Percentiles rank a stretch among this genome's conserved stretches.
Conservation (phyloP, 2,329 filamentous ascomycete genomes). For the Neobulgaria alba region DNA sequence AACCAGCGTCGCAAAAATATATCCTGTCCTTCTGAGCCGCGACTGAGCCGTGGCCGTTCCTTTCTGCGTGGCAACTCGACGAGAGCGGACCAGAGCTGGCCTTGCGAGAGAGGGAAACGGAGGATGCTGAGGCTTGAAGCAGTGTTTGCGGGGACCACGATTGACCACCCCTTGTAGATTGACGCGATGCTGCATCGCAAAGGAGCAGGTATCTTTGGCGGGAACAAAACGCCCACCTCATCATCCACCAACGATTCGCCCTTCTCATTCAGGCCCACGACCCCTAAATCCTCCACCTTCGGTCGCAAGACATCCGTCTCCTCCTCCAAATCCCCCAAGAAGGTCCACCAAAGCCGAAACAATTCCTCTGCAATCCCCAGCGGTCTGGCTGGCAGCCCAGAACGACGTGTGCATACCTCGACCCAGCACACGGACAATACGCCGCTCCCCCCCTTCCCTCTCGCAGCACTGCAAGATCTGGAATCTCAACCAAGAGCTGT, state of each 20-base stretch:
- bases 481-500: constrained; percentile 11
- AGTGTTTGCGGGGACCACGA: too few species aligned
- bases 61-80: too few species aligned
- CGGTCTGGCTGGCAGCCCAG: constrained; percentile 8
- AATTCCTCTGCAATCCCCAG: constrained; percentile 31
- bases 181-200: too few species aligned
- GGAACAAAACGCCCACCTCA: constrained; percentile 15
- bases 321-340: constrained; percentile 24
- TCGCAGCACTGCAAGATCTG: constrained; percentile 2
- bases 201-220: constrained; percentile 15
- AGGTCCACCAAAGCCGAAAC: constrained; percentile 33
- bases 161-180: too few species aligned
- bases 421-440: constrained; percentile 10
- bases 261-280: constrained; percentile 9
- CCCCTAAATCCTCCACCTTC: constrained; percentile 42
- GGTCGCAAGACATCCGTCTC: constrained; percentile 46
- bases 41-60: too few species aligned
- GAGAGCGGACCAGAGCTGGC: too few species aligned
- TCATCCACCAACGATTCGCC: constrained; percentile 23
- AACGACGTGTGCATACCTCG: constrained; percentile 15
- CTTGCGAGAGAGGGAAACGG: too few species aligned
- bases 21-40: too few species aligned
- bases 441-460: constrained; percentile 8
- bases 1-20: too few species aligned
- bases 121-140: too few species aligned